A percentile compares a stretch with the other conserved stretches of the same genome.
These are phyloP conservation scores for Amphichorda felina DNA, from an alignment of 2,329 filamentous ascomycete genomes.

Conservation along the genomic window DNA sequence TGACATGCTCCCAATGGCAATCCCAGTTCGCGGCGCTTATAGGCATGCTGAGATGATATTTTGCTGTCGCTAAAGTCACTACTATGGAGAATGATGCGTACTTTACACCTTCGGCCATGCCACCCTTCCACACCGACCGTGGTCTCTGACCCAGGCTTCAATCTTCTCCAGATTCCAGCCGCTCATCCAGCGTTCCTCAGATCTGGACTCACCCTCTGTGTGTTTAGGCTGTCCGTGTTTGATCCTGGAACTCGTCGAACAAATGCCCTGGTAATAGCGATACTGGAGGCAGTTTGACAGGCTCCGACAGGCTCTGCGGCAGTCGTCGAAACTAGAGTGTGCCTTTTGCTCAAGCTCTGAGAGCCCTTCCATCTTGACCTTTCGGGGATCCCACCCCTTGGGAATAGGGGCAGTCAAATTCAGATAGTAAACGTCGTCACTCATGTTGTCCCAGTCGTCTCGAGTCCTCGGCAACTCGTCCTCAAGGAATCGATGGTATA, in stretches of 20 bases:
- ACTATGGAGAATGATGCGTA: too few species aligned
- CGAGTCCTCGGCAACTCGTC: conserved; percentile 23
- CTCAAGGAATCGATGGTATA: conserved; percentile 33
- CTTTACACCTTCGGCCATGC: conserved; percentile 22
- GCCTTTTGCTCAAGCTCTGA: conserved; percentile 26
- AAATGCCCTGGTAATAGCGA: conserved; percentile 24
- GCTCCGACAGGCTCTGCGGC: conserved; percentile 29
- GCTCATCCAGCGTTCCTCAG: conserved; percentile 19
- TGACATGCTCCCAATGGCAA: too few species aligned
- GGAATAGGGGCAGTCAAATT: conserved; percentile 16
- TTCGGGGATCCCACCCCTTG: conserved; percentile 16
- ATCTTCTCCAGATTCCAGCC: conserved; percentile 31
- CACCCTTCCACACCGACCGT: conserved; percentile 20
- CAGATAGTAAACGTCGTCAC: conserved; percentile 30
- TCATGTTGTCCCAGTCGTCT: conserved; percentile 41
- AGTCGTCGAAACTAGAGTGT: conserved; percentile 27
- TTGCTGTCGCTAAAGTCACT: too few species aligned
- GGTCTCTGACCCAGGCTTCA: conserved; percentile 22
- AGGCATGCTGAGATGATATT: too few species aligned
- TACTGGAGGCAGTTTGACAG: conserved; percentile 26
- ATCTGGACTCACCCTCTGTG: conserved; percentile 12
- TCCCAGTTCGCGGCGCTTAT: too few species aligned
- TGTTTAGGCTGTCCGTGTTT: conserved; percentile 23
- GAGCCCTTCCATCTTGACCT: conserved; percentile 19
- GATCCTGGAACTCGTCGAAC: conserved; percentile 21